A percentile compares a stretch with the other conserved stretches of the same genome.
phyloP scores from a whole-genome alignment of 352 stramenopile genomes.

The Globisporangium lucens region DNA sequence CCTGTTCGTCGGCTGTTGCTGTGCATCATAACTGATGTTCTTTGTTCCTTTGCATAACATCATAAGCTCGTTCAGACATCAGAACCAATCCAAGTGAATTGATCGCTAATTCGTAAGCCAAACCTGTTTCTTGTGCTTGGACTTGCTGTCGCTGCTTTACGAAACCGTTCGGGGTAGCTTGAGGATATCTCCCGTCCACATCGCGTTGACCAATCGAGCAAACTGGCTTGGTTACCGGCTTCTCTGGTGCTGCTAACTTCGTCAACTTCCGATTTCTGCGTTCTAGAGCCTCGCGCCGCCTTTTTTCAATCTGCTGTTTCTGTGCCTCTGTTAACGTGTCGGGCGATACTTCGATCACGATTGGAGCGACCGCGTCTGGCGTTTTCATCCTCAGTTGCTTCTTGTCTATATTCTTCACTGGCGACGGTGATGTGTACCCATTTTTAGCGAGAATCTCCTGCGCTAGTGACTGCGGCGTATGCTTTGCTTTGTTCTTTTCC shows the following conservation, averaged over 20 bases:
- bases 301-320: slow-evolving; percentile 45
- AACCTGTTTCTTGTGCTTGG: neutral
- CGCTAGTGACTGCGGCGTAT: slow-evolving; percentile 64
- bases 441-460: slow-evolving; percentile 63
- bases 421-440: slow-evolving; percentile 32
- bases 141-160: neutral
- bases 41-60: neutral
- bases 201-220: neutral
- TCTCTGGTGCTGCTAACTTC: neutral
- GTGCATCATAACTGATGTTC: neutral
- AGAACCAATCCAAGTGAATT: too few relatives aligned
- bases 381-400: neutral
- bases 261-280: slow-evolving; percentile 34
- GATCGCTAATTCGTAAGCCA: too few relatives aligned
- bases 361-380: slow-evolving; percentile 9
- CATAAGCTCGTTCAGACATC: neutral
- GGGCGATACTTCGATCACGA: slow-evolving; percentile 25
- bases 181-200: neutral
- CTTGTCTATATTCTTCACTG: neutral
- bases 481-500: slow-evolving; percentile 39
- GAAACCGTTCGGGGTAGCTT: neutral
- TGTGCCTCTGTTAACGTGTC: slow-evolving; percentile 55
- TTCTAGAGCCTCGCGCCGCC: slow-evolving; percentile 52
- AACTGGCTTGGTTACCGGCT: neutral
- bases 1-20: neutral